A percentile compares a stretch with the other conserved stretches of the same genome.
Evolutionary conservation across 208 protist species (phyloP).

Genomic region (Trypanosoma melophagium): DNA sequence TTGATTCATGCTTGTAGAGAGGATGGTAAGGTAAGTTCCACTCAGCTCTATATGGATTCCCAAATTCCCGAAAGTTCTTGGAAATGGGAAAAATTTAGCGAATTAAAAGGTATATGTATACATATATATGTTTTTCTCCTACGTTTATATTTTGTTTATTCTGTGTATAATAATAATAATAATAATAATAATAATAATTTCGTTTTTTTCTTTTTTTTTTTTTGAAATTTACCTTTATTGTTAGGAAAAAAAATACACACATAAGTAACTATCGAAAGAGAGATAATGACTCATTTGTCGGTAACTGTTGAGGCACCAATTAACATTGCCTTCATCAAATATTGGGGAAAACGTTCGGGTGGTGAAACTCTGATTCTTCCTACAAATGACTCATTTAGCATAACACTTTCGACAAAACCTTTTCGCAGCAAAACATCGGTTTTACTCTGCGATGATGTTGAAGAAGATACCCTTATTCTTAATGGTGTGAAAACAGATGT

Average conservation of each 20-base stretch:
- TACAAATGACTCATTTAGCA: slow-evolving; percentile 96
- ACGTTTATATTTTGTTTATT: too few relatives aligned
- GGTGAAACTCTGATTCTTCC: slow-evolving; percentile 92
- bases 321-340: slow-evolving; percentile 99
- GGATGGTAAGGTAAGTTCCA: background rate
- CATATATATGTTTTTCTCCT: background rate
- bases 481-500: slow-evolving; percentile 91
- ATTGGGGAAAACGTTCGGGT: slow-evolving; percentile 98
- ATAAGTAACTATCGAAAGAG: slow-evolving; percentile 6
- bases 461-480: slow-evolving; percentile 92
- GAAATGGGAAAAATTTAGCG: too few relatives aligned
- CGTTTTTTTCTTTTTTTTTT: too few relatives aligned
- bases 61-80: too few relatives aligned
- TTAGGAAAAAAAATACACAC: too few relatives aligned
- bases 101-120: background rate
- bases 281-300: slow-evolving; percentile 17
- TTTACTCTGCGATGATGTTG: slow-evolving; percentile 55
- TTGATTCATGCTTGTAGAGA: slow-evolving; percentile 2
- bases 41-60: too few relatives aligned
- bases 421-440: slow-evolving; percentile 96
- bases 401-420: slow-evolving; percentile 94
- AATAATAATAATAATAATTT: too few relatives aligned
- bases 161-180: too few relatives aligned
- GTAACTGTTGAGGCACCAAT: slow-evolving; percentile 95
- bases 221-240: too few relatives aligned